Evolutionary conservation across 352 stramenopile species (phyloP).

Genomic region (Phytopythium boreale): DNA sequence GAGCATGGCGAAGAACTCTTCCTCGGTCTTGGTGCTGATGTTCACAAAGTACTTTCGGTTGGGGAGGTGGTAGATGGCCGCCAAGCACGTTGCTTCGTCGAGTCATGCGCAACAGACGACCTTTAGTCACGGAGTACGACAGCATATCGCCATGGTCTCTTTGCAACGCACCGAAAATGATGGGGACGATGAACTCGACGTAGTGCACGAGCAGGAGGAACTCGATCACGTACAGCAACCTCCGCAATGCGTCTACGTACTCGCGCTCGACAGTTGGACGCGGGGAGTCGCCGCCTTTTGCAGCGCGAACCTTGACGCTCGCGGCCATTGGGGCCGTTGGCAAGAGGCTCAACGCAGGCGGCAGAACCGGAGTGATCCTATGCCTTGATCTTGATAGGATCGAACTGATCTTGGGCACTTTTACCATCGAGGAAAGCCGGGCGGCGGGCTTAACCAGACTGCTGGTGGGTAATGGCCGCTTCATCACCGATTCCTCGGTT

Average conservation of each 20-base stretch:
- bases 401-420: too few relatives aligned
- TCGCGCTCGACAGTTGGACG: neutral
- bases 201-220: conserved; percentile 29
- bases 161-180: conserved; percentile 23
- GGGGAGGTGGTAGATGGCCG: conserved; percentile 5
- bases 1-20: conserved; percentile 10
- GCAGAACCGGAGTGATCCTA: too few relatives aligned
- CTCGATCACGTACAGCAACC: conserved; percentile 20
- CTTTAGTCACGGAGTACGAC: neutral
- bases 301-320: neutral
- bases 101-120: neutral
- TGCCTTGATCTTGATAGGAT: too few relatives aligned
- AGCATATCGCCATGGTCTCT: neutral
- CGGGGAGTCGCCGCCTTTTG: neutral
- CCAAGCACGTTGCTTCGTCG: neutral
- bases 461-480: too few relatives aligned
- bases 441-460: too few relatives aligned
- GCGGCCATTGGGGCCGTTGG: too few relatives aligned
- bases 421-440: too few relatives aligned
- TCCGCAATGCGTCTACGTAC: conserved; percentile 9
- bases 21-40: conserved; percentile 12
- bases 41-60: conserved; percentile 23
- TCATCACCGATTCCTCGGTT: too few relatives aligned
- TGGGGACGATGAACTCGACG: conserved; percentile 22
- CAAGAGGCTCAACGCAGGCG: too few relatives aligned